Percentiles rank a stretch among this genome's conserved stretches.
Conservation (phyloP, 768 basidiomycete species). For the Mycena latifolia region DNA sequence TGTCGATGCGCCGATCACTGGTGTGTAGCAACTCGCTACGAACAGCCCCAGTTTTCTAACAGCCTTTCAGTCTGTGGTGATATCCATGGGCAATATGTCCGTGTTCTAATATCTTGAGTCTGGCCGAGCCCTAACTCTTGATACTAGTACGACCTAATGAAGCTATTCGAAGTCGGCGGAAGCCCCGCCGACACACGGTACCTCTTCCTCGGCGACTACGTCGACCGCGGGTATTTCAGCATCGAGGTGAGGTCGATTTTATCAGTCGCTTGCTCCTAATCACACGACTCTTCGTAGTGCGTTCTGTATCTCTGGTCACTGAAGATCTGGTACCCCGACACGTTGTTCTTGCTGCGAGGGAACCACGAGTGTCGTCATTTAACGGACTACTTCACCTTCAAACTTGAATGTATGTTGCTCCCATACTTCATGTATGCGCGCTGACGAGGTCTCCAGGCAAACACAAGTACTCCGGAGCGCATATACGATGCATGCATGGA, state of each 20-base stretch:
- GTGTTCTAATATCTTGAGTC: slow-evolving; percentile 44
- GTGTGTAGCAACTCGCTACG: slow-evolving; percentile 55
- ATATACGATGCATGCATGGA: slow-evolving; percentile 99
- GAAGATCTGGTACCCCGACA: slow-evolving; percentile 99
- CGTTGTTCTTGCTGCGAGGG: slow-evolving; percentile 94
- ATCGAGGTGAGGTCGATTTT: slow-evolving; percentile 73
- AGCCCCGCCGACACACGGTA: slow-evolving; percentile 95
- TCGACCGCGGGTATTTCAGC: slow-evolving; percentile 94
- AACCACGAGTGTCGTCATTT: slow-evolving; percentile 99
- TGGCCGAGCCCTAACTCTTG: slow-evolving; percentile 21
- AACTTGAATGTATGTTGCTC: slow-evolving; percentile 88
- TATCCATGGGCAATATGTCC: slow-evolving; percentile 99
- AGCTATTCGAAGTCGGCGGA: slow-evolving; percentile 94
- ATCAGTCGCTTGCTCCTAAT: neutral
- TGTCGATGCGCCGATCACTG: slow-evolving; percentile 98
- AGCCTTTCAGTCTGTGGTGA: slow-evolving; percentile 88
- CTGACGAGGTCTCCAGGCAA: slow-evolving; percentile 71
- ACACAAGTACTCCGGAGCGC: slow-evolving; percentile 97
- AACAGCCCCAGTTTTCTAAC: neutral
- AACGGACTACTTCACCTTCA: slow-evolving; percentile 99
- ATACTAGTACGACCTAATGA: slow-evolving; percentile 92
- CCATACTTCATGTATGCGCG: slow-evolving; percentile 6
- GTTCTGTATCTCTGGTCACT: slow-evolving; percentile 97
- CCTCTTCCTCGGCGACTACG: slow-evolving; percentile 93
- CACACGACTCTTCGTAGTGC: slow-evolving; percentile 68